Evolutionary conservation across 345 rosid species (phyloP).

Genomic region (Moricandia moricandioides): DNA sequence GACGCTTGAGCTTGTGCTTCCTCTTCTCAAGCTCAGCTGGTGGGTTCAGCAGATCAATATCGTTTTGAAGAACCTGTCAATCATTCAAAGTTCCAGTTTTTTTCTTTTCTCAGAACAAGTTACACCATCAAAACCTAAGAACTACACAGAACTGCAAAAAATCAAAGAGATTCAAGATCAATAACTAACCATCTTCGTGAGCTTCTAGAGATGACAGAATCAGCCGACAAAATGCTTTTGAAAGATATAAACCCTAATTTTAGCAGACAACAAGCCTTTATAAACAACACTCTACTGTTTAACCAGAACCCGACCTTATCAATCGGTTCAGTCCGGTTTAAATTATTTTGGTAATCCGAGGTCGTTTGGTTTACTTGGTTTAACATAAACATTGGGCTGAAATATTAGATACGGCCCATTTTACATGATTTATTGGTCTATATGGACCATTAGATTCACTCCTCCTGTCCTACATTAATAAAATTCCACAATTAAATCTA

Average conservation of each 20-base stretch:
- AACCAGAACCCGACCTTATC: background rate
- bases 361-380: too few species aligned
- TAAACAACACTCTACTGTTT: background rate
- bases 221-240: slow-evolving; percentile 21
- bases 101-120: background rate
- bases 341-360: too few species aligned
- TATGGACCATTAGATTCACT: background rate
- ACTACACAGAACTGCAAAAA: too few species aligned
- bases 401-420: background rate
- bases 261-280: background rate
- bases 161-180: background rate
- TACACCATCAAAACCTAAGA: too few species aligned
- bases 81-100: background rate
- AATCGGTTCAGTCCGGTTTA: too few species aligned
- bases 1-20: slow-evolving; percentile 78
- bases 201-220: background rate
- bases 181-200: slow-evolving; percentile 21
- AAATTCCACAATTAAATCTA: background rate
- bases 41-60: slow-evolving; percentile 65
- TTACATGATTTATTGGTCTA: background rate
- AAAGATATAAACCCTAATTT: slow-evolving; percentile 9
- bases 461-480: background rate
- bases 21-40: slow-evolving; percentile 71
- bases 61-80: slow-evolving; percentile 58
- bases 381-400: background rate